A percentile compares a stretch with the other conserved stretches of the same genome.
phyloP scores from a whole-genome alignment of 495 filamentous ascomycete genomes.

The Lasiosphaeria miniovina region DNA sequence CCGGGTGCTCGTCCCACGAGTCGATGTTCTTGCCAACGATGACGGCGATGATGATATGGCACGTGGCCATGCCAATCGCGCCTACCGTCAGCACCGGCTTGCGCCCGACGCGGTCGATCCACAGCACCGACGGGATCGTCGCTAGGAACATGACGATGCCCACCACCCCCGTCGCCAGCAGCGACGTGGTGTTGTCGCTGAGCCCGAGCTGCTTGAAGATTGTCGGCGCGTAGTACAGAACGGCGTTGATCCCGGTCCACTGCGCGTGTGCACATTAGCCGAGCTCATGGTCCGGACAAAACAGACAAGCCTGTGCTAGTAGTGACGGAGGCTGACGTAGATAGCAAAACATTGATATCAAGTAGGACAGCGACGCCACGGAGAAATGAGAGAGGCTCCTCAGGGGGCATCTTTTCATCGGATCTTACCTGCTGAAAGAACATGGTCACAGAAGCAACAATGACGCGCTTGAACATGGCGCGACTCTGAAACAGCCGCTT shows the following conservation, averaged over 20 bases:
- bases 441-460: slow-evolving; percentile 68
- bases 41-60: slow-evolving; percentile 70
- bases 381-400: too few species aligned
- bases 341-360: too few species aligned
- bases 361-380: too few species aligned
- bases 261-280: slow-evolving; percentile 29
- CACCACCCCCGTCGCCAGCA: slow-evolving; percentile 77
- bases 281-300: too few species aligned
- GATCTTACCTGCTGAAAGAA: slow-evolving; percentile 59
- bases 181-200: slow-evolving; percentile 56
- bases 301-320: too few species aligned
- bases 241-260: slow-evolving; percentile 71
- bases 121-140: slow-evolving; percentile 66
- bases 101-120: slow-evolving; percentile 58
- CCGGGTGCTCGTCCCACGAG: slow-evolving; percentile 54
- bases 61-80: slow-evolving; percentile 57
- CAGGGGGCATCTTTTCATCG: too few species aligned
- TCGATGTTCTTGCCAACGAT: slow-evolving; percentile 65
- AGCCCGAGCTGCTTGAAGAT: slow-evolving; percentile 73
- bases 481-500: slow-evolving; percentile 67
- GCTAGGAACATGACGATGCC: slow-evolving; percentile 72
- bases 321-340: too few species aligned
- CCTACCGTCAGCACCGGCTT: slow-evolving; percentile 57
- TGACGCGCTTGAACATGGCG: slow-evolving; percentile 72
- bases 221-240: slow-evolving; percentile 69